Base-by-base conservation (phyloP, 2,329 filamentous ascomycete genomes). In the Davidsoniella virescens region DNA sequence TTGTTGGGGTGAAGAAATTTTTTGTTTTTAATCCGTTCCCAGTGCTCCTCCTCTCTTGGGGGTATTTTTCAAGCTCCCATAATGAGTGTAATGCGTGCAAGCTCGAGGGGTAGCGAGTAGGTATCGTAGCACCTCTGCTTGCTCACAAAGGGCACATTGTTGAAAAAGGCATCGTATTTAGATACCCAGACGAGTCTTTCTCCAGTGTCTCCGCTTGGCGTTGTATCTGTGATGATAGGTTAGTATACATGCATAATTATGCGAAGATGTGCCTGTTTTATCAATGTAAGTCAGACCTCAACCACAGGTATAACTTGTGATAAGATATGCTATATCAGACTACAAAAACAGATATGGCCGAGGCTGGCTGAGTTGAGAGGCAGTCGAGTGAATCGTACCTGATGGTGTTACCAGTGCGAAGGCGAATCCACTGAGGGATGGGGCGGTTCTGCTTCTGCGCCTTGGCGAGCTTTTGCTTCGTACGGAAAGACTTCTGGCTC, bases 381-480 rank as follows among this genome's bases (percentile, higher is more conserved):
- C 18, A 23, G 18, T 17, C 33, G 17, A 9, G 39, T 42, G 9
- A 45, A 29, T 43, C 52, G 74, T 87, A 98, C 92, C 90, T 85
- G 77, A 98, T 95, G 74, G 88, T 95, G 82, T 98, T 98, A 73
- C 82, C 84, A 65, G 92, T 96, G 71, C 90, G 84, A 67, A 98
- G 82, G 70, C 92, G 84, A 70, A 98, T 96, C 92, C 92, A 98
- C 80, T 98, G 92, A 61, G 92, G 92, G 70, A 98, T 95, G 64
- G 92, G 92, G 70, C 92, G 84, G 84, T 98, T 98, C 80, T 96
- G 90, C 82, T 94, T 96, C 80, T 96, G 90, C 70, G 92, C 92
- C 80, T 90, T 95, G 69, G 92, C 92, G 77, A 98, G 87, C 92
- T 98, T 98, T 75, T 93, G 84, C 88, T 98, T 98, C 75, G 88